Base-by-base conservation (phyloP, 495 filamentous ascomycete genomes). In the Neurospora tetrasperma region DNA sequence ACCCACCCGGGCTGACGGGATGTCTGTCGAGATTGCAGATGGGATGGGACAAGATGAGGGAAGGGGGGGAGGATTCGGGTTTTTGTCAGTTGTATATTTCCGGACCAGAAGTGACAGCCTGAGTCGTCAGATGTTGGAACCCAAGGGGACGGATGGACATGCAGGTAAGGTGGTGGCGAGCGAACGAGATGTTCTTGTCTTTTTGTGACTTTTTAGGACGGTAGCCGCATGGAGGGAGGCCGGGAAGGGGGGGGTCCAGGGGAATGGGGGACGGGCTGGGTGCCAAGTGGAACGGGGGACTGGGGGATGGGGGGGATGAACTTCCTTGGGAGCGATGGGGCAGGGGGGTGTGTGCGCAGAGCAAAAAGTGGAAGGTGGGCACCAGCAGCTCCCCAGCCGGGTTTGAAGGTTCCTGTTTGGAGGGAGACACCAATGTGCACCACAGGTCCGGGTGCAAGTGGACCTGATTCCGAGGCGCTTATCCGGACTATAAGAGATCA, bases 191-290 rank as follows among this genome's bases (percentile, higher is more conserved):
- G 70, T 72, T 69, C 43, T 70, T 42, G 41, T 72, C 12, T 69
- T 72, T 35, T 72, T 74, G n/a, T 66, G 59, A 27, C 69, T 74
- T 71, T 38, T 38, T 71, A 72, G 69, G 43, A 72, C 46, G 54
- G 54, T 66, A 72, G 71, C 48, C 71, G 71, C 48, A 72, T 72
- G 31, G 43, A 43, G 44, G 23, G 48, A 59, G 48, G 48, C 48
- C 48, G 48, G 48, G 54, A 16, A 16, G 54, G 54, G 54, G n/a
- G 48, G 54, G 54, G 54, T 35, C 27, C 54, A 35, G 54, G 43
- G 48, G 40, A 39, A 27, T 72, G 38, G 35, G 71, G 35, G 31
- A 69, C 7, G 59, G 35, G 35, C 4, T 5, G 23, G 23, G 23
- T 23, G 35, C 35, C 35, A 38, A 38, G 35, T 38, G 35, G 35